Evolutionary conservation across 2,329 filamentous ascomycete genomes (phyloP).

Genomic region (Cytospora schulzeri): DNA sequence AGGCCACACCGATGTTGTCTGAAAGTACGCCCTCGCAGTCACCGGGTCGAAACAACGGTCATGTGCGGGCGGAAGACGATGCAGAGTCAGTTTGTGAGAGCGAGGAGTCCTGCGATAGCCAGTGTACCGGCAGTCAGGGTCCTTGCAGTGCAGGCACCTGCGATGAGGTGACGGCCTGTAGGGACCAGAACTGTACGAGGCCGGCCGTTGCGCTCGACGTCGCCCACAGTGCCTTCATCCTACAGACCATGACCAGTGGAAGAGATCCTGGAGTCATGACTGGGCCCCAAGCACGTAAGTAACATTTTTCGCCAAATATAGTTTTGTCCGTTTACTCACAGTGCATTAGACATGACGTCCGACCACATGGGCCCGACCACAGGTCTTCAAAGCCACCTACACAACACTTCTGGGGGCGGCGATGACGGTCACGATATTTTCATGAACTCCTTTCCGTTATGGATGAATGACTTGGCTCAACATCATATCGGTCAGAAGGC

Average conservation of each 20-base stretch:
- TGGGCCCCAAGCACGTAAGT: slow-evolving; percentile 11
- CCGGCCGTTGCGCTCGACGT: slow-evolving; percentile 34
- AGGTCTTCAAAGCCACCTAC: neutral
- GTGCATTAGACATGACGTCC: neutral
- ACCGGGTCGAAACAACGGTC: neutral
- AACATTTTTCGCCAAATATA: no score
- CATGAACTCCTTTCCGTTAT: neutral
- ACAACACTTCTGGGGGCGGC: neutral
- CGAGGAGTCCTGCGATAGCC: slow-evolving; percentile 23
- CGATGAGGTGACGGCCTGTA: slow-evolving; percentile 34
- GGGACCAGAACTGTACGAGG: slow-evolving; percentile 27
- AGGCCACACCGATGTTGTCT: neutral
- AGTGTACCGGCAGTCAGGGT: slow-evolving; percentile 22
- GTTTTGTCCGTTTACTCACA: neutral
- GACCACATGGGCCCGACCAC: neutral
- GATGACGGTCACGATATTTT: neutral
- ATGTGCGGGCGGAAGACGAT: slow-evolving; percentile 10
- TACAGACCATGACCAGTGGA: slow-evolving; percentile 30
- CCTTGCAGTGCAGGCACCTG: slow-evolving; percentile 26
- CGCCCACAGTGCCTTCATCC: slow-evolving; percentile 29
- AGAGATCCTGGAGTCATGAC: slow-evolving; percentile 4
- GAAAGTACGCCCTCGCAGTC: neutral
- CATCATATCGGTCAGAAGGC: slow-evolving; percentile 3
- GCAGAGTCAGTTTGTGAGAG: slow-evolving; percentile 15
- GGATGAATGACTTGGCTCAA: neutral